phyloP scores from a whole-genome alignment of 2,329 filamentous ascomycete genomes.

The Septoria linicola region DNA sequence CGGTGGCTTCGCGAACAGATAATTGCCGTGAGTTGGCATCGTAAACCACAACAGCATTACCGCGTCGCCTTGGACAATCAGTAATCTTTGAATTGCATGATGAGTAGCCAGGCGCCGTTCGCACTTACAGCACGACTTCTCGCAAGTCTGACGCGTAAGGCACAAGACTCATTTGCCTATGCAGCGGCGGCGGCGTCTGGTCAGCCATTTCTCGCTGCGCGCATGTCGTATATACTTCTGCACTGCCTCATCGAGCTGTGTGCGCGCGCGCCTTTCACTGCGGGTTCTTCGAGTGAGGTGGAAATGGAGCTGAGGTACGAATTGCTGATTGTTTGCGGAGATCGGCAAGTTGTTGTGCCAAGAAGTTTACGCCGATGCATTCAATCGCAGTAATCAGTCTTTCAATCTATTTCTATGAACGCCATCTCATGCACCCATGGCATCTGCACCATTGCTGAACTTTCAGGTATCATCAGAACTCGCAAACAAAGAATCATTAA shows the following conservation, averaged over 20 bases:
- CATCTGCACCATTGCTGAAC: not conserved
- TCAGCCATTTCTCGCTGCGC: slow-evolving; percentile 34
- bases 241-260: not conserved
- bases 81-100: slow-evolving; percentile 5
- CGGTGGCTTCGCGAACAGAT: slow-evolving; percentile 67
- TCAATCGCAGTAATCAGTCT: no score
- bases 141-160: slow-evolving; percentile 71
- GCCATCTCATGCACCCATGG: slow-evolving; percentile 6
- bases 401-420: no score
- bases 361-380: no score
- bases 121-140: slow-evolving; percentile 75
- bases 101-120: not conserved
- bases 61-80: slow-evolving; percentile 68
- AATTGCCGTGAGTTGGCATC: slow-evolving; percentile 83
- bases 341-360: not conserved
- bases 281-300: not conserved
- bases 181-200: slow-evolving; percentile 32
- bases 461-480: slow-evolving; percentile 5
- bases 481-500: slow-evolving; percentile 3
- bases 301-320: not conserved
- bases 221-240: slow-evolving; percentile 4
- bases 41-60: slow-evolving; percentile 87
- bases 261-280: not conserved
- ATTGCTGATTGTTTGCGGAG: not conserved
- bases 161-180: slow-evolving; percentile 64